phyloP scores from a whole-genome alignment of 208 protist species.

The Trypanosoma theileri region DNA sequence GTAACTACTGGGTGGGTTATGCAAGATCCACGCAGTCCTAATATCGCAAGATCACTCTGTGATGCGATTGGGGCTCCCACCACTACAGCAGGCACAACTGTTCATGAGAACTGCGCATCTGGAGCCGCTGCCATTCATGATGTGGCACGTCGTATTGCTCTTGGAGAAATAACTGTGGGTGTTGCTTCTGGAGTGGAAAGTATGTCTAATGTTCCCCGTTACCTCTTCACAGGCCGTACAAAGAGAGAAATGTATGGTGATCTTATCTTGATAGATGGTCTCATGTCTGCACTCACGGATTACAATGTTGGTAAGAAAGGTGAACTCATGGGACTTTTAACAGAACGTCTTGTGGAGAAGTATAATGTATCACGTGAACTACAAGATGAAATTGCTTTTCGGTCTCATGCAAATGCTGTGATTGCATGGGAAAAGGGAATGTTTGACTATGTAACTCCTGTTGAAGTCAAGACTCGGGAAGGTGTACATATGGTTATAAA shows the following conservation, averaged over 20 bases:
- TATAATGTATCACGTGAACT: slow-evolving; percentile 85
- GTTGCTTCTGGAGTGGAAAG: slow-evolving; percentile 60
- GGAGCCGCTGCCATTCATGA: slow-evolving; percentile 66
- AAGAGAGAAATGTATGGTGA: slow-evolving; percentile 61
- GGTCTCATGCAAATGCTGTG: slow-evolving; percentile 84
- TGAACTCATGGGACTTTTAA: slow-evolving; percentile 60
- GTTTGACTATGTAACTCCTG: slow-evolving; percentile 89
- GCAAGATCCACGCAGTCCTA: slow-evolving; percentile 57
- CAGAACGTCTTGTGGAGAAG: slow-evolving; percentile 84
- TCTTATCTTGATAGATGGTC: slow-evolving; percentile 50
- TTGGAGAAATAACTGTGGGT: slow-evolving; percentile 55
- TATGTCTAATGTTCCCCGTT: slow-evolving; percentile 61
- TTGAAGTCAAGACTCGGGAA: slow-evolving; percentile 63
- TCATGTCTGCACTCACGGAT: slow-evolving; percentile 52
- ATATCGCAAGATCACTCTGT: slow-evolving; percentile 50
- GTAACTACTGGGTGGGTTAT: slow-evolving; percentile 45
- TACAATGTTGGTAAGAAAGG: slow-evolving; percentile 53
- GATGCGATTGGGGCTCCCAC: slow-evolving; percentile 41
- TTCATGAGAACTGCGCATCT: slow-evolving; percentile 70
- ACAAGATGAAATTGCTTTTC: slow-evolving; percentile 92
- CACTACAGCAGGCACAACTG: slow-evolving; percentile 49
- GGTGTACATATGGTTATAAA: slow-evolving; percentile 44
- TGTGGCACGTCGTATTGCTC: slow-evolving; percentile 44
- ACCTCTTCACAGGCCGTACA: slow-evolving; percentile 47
- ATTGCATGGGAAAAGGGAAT: slow-evolving; percentile 79